A percentile compares a stretch with the other conserved stretches of the same genome.
phyloP scores from a whole-genome alignment of 2,329 filamentous ascomycete species.

The Fusarium metavorans region DNA sequence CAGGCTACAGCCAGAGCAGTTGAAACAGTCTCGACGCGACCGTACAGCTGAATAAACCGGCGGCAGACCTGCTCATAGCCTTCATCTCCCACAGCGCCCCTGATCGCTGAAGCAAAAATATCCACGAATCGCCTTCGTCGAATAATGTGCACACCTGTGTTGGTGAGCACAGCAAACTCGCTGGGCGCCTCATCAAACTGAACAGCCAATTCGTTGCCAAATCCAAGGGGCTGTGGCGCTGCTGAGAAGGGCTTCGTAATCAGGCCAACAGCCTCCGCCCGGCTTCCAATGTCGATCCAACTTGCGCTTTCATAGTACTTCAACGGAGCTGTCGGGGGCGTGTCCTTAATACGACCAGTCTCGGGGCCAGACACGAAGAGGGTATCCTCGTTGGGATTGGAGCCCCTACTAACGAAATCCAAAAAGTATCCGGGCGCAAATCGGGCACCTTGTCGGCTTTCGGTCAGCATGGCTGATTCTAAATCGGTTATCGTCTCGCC shows the following conservation, averaged over 20 bases:
- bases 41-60: constrained; percentile 87
- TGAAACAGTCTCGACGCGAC: constrained; percentile 87
- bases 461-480: constrained; percentile 61
- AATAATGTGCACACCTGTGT: constrained; percentile 88
- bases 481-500: constrained; percentile 59
- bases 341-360: constrained; percentile 81
- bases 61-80: constrained; percentile 85
- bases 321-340: constrained; percentile 64
- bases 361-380: constrained; percentile 92
- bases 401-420: constrained; percentile 78
- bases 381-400: constrained; percentile 70
- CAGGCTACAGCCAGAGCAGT: constrained; percentile 95
- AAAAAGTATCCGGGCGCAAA: constrained; percentile 94
- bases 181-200: constrained; percentile 87
- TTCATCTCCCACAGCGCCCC: constrained; percentile 79
- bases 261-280: constrained; percentile 82
- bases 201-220: constrained; percentile 95
- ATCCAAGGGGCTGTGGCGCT: constrained; percentile 76
- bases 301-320: constrained; percentile 83
- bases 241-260: constrained; percentile 80
- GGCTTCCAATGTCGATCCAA: constrained; percentile 80
- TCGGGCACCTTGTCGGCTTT: constrained; percentile 65
- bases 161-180: constrained; percentile 92
- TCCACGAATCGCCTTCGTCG: constrained; percentile 88
- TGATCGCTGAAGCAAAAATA: constrained; percentile 86